phyloP scores from a whole-genome alignment of 2,329 filamentous ascomycete genomes.

The Fusarium protoensiforme region DNA sequence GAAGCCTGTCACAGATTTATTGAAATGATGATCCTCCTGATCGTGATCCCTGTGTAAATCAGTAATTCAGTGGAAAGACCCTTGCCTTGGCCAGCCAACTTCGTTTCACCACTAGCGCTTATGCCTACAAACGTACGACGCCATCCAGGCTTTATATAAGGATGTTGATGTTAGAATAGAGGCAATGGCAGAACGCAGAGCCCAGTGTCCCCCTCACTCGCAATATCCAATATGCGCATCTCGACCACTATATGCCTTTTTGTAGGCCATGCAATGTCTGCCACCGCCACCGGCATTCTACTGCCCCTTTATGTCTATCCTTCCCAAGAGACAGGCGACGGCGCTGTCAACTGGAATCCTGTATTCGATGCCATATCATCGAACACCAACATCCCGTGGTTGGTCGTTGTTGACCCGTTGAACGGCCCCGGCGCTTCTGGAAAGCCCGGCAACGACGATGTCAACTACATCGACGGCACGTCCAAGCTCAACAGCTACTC shows the following conservation, averaged over 20 bases:
- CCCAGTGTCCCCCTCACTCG: neutral
- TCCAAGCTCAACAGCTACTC: conserved; percentile 32
- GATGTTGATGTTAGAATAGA: neutral
- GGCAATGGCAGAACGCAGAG: fast-evolving
- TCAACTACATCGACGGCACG: conserved; percentile 35
- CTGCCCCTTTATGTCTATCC: conserved; percentile 40
- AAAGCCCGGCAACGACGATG: conserved; percentile 33
- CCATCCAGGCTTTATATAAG: neutral
- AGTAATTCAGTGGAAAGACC: neutral
- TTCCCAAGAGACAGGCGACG: conserved; percentile 25
- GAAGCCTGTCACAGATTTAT: neutral
- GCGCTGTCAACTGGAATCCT: conserved; percentile 37
- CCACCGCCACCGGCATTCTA: conserved; percentile 27
- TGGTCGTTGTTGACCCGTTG: conserved; percentile 32
- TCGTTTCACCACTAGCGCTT: neutral
- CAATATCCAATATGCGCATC: neutral
- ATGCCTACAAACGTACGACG: neutral
- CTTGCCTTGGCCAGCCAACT: neutral
- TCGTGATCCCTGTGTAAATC: neutral
- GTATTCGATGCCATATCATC: conserved; percentile 22
- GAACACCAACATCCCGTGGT: conserved; percentile 21
- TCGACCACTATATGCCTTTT: neutral
- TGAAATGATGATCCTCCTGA: neutral
- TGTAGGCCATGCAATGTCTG: neutral
- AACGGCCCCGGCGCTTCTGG: conserved; percentile 34